These are phyloP conservation scores for Aspergillus mulundensis DNA, from an alignment of 495 filamentous ascomycete genomes.

Conservation along the genomic window DNA sequence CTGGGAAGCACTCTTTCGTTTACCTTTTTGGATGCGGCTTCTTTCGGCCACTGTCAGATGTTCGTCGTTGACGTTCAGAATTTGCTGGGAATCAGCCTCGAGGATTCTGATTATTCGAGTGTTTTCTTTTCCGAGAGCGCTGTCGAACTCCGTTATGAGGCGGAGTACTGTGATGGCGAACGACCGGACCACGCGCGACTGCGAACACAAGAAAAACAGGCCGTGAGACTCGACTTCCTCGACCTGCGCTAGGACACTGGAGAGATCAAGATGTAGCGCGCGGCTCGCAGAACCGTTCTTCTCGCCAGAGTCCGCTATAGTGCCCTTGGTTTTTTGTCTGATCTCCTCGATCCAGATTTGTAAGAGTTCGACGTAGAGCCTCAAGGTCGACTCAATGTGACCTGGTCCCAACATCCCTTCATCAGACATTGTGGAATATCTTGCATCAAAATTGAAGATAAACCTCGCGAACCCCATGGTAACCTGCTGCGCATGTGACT, in stretches of 20 bases:
- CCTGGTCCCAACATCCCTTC: conserved; percentile 93
- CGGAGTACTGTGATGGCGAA: conserved; percentile 91
- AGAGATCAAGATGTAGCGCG: conserved; percentile 76
- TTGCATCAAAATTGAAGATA: conserved; percentile 96
- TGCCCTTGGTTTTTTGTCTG: conserved; percentile 75
- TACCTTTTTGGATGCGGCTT: conserved; percentile 85
- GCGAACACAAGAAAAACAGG: conserved; percentile 96
- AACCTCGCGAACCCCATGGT: conserved; percentile 95
- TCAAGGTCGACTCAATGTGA: conserved; percentile 91
- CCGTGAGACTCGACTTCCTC: conserved; percentile 97
- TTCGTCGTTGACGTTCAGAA: conserved; percentile 90
- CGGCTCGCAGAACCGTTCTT: conserved; percentile 51
- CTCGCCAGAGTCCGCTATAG: conserved; percentile 58
- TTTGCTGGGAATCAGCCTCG: conserved; percentile 80
- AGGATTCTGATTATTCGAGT: conserved; percentile 84
- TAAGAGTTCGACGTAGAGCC: conserved; percentile 88
- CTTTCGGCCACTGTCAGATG: conserved; percentile 87
- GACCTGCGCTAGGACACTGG: conserved; percentile 82
- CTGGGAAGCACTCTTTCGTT: conserved; percentile 76
- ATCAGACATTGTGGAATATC: conserved; percentile 96
- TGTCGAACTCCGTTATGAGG: conserved; percentile 91
- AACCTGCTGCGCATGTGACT: conserved; percentile 90
- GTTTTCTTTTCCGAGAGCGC: conserved; percentile 75
- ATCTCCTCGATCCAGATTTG: conserved; percentile 98
- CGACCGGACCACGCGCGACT: conserved; percentile 80